Evolutionary conservation across 2,329 filamentous ascomycete species (phyloP).

Genomic region (Exophiala viscosa): DNA sequence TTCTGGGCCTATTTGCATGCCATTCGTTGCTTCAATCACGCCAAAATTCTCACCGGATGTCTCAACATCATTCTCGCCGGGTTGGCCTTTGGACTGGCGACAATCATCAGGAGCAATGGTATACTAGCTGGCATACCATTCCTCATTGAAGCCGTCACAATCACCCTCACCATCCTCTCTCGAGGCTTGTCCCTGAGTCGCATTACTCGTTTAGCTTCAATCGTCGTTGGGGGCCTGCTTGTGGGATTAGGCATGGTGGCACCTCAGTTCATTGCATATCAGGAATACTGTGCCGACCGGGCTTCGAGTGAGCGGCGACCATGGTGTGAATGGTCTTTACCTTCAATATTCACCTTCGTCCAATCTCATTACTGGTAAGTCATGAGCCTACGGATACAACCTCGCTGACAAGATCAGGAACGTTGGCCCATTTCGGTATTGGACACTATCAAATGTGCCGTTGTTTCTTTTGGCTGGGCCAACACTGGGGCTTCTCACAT

Average conservation of each 20-base stretch:
- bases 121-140: conserved; percentile 76
- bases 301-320: conserved; percentile 44
- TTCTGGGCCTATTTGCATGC: conserved; percentile 63
- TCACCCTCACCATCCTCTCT: conserved; percentile 41
- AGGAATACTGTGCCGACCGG: conserved; percentile 58
- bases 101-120: conserved; percentile 78
- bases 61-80: conserved; percentile 56
- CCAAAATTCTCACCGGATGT: conserved; percentile 41
- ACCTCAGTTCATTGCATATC: conserved; percentile 74
- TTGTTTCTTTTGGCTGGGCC: conserved; percentile 81
- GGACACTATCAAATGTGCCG: conserved; percentile 80
- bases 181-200: conserved; percentile 37
- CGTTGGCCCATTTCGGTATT: conserved; percentile 82
- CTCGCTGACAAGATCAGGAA: conserved; percentile 58
- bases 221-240: conserved; percentile 63
- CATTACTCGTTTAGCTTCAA: conserved; percentile 53
- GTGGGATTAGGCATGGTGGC: conserved; percentile 64
- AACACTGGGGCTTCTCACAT: conserved; percentile 64
- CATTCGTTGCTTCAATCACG: conserved; percentile 32
- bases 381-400: background rate
- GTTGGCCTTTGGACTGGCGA: conserved; percentile 66
- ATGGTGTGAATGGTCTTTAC: conserved; percentile 72
- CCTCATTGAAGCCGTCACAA: conserved; percentile 55
- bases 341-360: conserved; percentile 89
- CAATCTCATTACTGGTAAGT: conserved; percentile 85